These are phyloP conservation scores for Aureobasidium musti DNA, from an alignment of 2,329 filamentous ascomycete species.

Conservation along the genomic window DNA sequence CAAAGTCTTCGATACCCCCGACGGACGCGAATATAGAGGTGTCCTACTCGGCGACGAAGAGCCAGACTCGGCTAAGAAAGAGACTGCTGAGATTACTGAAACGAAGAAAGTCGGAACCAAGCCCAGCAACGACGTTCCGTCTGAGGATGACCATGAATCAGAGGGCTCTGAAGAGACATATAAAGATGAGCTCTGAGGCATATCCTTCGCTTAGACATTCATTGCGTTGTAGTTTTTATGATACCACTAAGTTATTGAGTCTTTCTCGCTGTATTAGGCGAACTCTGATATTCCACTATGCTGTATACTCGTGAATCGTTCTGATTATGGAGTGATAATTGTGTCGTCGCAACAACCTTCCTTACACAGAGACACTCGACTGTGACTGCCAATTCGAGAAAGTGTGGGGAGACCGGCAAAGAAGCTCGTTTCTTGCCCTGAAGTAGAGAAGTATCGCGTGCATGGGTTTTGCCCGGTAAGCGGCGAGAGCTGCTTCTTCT, in stretches of 20 bases:
- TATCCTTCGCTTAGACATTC: not conserved
- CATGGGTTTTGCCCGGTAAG: not conserved
- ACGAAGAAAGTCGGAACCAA: constrained; percentile 41
- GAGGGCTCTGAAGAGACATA: constrained; percentile 29
- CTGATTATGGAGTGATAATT: not conserved
- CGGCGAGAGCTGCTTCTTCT: not conserved
- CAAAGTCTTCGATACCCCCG: constrained; percentile 71
- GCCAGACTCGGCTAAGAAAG: constrained; percentile 44
- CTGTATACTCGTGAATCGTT: not conserved
- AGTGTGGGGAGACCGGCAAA: not conserved
- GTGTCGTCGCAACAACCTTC: constrained; percentile 6
- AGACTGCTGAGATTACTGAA: constrained; percentile 22
- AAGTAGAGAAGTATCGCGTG: constrained; percentile 22
- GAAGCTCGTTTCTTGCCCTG: constrained; percentile 20
- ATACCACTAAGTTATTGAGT: constrained; percentile 21
- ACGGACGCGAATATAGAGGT: constrained; percentile 67
- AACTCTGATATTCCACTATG: not conserved
- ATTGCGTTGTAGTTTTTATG: constrained; percentile 5
- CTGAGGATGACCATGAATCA: constrained; percentile 8
- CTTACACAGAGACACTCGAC: not conserved
- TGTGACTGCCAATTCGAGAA: constrained; percentile 17
- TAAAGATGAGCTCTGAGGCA: constrained; percentile 28
- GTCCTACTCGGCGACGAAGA: constrained; percentile 64
- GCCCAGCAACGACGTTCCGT: not conserved
- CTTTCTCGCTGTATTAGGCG: not conserved